These are phyloP conservation scores for Neofusicoccum cordaticola DNA, from an alignment of 2,329 filamentous ascomycete genomes.

Conservation along the genomic window DNA sequence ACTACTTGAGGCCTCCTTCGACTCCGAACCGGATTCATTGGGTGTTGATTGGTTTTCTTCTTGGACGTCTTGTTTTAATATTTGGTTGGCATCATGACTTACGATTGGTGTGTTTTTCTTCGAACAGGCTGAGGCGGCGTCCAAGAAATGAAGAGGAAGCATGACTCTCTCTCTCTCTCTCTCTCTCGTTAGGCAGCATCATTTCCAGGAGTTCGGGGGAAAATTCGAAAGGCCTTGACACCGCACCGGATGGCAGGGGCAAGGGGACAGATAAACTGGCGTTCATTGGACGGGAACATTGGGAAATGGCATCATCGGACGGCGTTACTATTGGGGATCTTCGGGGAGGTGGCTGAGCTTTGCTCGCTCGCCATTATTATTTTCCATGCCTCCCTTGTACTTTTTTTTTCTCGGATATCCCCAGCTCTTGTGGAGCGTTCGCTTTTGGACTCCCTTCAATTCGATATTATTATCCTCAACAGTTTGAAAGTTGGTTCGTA, in stretches of 20 bases:
- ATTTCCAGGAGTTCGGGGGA: not conserved
- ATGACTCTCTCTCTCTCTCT: not conserved
- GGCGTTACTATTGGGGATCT: not conserved
- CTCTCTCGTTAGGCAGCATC: not conserved
- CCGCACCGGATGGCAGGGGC: too few species aligned
- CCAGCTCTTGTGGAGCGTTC: slow-evolving; percentile 7
- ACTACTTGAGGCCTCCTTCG: not conserved
- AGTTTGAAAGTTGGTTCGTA: not conserved
- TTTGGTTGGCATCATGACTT: not conserved
- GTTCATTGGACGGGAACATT: not conserved
- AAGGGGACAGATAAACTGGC: too few species aligned
- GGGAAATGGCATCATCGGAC: not conserved
- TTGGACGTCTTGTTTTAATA: not conserved
- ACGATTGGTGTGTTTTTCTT: slow-evolving; percentile 1
- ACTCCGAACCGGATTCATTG: too few species aligned
- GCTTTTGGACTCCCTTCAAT: not conserved
- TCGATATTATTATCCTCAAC: not conserved
- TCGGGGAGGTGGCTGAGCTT: not conserved
- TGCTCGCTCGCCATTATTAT: not conserved
- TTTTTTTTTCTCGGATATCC: slow-evolving; percentile 1
- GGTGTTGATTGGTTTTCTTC: not conserved
- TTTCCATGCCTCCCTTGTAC: not conserved
- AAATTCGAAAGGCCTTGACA: not conserved
- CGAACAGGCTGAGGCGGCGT: not conserved
- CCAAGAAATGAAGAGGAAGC: not conserved